Evolutionary conservation across 345 rosid genomes (phyloP), one percentile per base, ranked within the genome.

Genomic region (Microthlaspi erraticum): DNA sequence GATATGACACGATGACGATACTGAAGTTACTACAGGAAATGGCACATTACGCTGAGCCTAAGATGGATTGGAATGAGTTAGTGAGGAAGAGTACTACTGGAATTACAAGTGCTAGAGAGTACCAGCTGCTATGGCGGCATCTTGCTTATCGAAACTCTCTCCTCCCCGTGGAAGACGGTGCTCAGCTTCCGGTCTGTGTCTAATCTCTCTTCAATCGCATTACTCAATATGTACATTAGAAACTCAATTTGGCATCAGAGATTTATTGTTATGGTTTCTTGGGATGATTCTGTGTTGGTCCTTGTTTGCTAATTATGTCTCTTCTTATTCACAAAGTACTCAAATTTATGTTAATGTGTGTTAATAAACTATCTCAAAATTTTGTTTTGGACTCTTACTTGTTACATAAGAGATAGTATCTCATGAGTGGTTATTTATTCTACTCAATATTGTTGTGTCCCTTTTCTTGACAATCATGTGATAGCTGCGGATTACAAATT

Each of bases 51-150:
- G 77, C 78, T 46, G 82, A 70, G 5, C 70, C 49, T 11, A 86
- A 80, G 83, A 73, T 88, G 33, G 83, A 90, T 61, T 90, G 94
- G 94, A 54, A 85, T 49, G 85, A 77, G 65, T 44, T 90, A 75
- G 89, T 84, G 53, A 83, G 83, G 79, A 88, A 75, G 73, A 81
- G 87, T 3, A 71, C 80, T 20, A 90, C 90, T 43, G 94, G 94
- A 42, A 90, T 90, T 60, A 78, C 92, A 12, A 83, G 61, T 79
- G 83, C 86, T 32, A 82, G 92, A 70, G 97, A 90, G 62, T 88
- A 83, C 73, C 97, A 83, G 79, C 83, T 90, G 91, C 76, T 94
- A 14, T 94, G 99, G 99, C 81, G 99, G 39, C 97, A 94, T 78
- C 82, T 94, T 75, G 97, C 99, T 16, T 94, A 94, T 79, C 72